Evolutionary conservation across 768 basidiomycete genomes (phyloP), one percentile per base, ranked within the genome.

Genomic region (Jaapia argillacea): DNA sequence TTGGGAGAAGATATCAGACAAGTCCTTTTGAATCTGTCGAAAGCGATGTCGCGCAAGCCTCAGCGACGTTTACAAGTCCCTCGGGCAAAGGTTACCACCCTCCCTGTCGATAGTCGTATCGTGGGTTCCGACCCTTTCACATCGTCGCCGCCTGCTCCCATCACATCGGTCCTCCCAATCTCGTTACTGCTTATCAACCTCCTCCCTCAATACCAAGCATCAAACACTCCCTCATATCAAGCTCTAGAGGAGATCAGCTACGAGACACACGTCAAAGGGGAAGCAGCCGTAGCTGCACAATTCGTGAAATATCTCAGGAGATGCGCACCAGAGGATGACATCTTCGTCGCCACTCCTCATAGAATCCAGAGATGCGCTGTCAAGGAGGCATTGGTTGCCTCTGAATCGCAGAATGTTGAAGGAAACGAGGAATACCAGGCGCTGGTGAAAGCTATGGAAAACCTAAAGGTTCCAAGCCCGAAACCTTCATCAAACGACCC

Each of bases 341-440:
- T 74, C 23, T 74, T 74, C 44, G 70, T 75, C 4, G 72, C 72
- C 1, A 69, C 70, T 4, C 72, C 73, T 2, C 72, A 74, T 57
- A 62, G 72, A 5, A 65, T 71, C n/a, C 72, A 75, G 45, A 58
- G 73, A 7, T 67, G 72, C 49, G 71, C 71, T 2, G 73, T 74
- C 7, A 70, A 63, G 45, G 51, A 56, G n/a, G 70, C 69, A 1
- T 50, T 69, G 36, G 53, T 42, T 45, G 23, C 35, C 46, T 24
- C 33, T 27, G 47, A 33, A 16, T 33, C 31, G 10, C 31, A 10
- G 21, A 41, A 22, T 6, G 47, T 26, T 16, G 26, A 42, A n/a
- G 40, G 42, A 40, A 50, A 45, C n/a, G 45, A 48, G 22, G n/a
- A n/a, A n/a, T n/a, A n/a, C n/a, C n/a, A n/a, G n/a, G n/a, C n/a